These are phyloP conservation scores for Chernovozyma aurita DNA, from an alignment of 1,139 yeast species.

Conservation along the genomic window DNA sequence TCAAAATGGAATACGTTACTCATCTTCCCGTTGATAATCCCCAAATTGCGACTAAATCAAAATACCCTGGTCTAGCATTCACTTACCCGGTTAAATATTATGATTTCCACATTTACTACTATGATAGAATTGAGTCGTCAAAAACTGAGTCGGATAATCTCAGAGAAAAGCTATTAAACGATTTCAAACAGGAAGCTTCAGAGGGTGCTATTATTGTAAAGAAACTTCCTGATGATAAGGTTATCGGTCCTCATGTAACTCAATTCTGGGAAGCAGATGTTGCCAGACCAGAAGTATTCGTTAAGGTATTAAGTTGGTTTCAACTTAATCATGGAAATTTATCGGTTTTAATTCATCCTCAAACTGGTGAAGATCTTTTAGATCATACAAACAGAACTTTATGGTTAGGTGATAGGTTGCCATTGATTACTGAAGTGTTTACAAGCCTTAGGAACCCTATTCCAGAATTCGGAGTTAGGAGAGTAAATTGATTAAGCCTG, in stretches of 20 bases:
- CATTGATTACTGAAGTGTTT: conserved; percentile 19
- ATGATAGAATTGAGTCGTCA: conserved; percentile 17
- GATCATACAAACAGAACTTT: conserved; percentile 27
- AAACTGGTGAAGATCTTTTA: conserved; percentile 24
- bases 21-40: conserved; percentile 16
- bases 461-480: conserved; percentile 24
- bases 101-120: conserved; percentile 33
- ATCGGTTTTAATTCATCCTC: conserved; percentile 30
- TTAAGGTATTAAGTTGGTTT: conserved; percentile 27
- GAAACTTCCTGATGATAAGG: conserved; percentile 20
- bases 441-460: conserved; percentile 12
- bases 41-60: conserved; percentile 19
- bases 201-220: conserved; percentile 30
- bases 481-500: conserved; percentile 17
- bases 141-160: conserved; percentile 20
- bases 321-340: conserved; percentile 26
- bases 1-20: conserved; percentile 34
- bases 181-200: conserved; percentile 20
- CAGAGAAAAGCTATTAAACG: conserved; percentile 18
- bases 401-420: conserved; percentile 27
- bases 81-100: conserved; percentile 27
- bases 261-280: conserved; percentile 35
- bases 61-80: conserved; percentile 16
- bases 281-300: conserved; percentile 25
- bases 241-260: conserved; percentile 29